Evolutionary conservation across 1,284 basidiomycete species (phyloP).

Genomic region (Microbotryum lychnidis-dioicae): DNA sequence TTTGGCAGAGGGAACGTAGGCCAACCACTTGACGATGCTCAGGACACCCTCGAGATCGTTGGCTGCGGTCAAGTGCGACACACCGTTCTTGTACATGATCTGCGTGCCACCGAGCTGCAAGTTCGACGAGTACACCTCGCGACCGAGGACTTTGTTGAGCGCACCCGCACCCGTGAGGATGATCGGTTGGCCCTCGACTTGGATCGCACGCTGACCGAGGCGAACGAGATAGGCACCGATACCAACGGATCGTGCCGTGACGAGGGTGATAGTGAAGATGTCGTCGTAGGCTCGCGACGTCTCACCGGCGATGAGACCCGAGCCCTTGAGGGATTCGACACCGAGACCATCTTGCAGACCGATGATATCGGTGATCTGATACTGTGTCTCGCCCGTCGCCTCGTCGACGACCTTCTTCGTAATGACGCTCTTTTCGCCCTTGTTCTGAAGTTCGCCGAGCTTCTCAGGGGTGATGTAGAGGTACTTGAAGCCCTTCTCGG

Average conservation of each 20-base stretch:
- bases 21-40: constrained; percentile 89
- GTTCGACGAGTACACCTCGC: constrained; percentile 98
- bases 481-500: constrained; percentile 94
- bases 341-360: constrained; percentile 95
- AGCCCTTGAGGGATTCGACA: constrained; percentile 91
- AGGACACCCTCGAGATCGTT: constrained; percentile 92
- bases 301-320: constrained; percentile 96
- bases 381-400: constrained; percentile 73
- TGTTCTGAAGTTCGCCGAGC: constrained; percentile 50
- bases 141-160: constrained; percentile 97
- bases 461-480: constrained; percentile 62
- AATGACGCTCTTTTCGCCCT: constrained; percentile 58
- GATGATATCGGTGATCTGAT: constrained; percentile 94
- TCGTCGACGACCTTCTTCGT: constrained; percentile 64
- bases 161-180: constrained; percentile 96
- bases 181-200: constrained; percentile 98
- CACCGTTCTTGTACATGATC: constrained; percentile 99
- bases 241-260: constrained; percentile 96
- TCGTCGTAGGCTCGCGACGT: constrained; percentile 97
- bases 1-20: constrained; percentile 78
- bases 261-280: constrained; percentile 98
- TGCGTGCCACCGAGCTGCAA: constrained; percentile 92
- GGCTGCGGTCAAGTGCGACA: constrained; percentile 88
- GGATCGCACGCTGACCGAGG: constrained; percentile 93
- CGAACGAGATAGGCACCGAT: constrained; percentile 99